phyloP scores from a whole-genome alignment of 805 yeast genomes.

The Zygoascus tannicola region DNA sequence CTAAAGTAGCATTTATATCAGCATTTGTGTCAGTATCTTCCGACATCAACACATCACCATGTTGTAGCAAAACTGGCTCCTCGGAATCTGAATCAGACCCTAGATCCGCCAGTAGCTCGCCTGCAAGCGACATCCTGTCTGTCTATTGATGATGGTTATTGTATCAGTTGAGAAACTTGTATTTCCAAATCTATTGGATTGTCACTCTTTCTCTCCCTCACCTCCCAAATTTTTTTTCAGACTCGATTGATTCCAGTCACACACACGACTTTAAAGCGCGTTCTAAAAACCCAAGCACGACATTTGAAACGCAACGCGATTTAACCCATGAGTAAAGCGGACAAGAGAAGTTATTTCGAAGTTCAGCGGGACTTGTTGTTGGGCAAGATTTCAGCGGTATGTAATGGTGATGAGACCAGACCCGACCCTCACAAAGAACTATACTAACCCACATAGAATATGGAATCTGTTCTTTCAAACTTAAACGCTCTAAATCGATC shows the following conservation, averaged over 20 bases:
- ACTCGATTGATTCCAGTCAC: too few relatives aligned
- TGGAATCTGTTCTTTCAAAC: constrained; percentile 58
- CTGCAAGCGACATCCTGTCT: constrained; percentile 28
- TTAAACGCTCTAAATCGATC: constrained; percentile 59
- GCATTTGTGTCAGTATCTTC: not conserved
- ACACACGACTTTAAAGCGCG: too few relatives aligned
- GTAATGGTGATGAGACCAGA: not conserved
- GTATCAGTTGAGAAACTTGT: not conserved
- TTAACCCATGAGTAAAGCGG: constrained; percentile 3
- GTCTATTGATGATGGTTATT: not conserved
- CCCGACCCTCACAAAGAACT: not conserved
- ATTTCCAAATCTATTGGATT: too few relatives aligned
- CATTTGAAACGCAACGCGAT: not conserved
- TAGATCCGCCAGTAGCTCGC: constrained; percentile 33
- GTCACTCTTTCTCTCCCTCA: too few relatives aligned
- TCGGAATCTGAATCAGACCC: constrained; percentile 22
- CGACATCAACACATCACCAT: constrained; percentile 5
- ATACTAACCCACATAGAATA: constrained; percentile 19
- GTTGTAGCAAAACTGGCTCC: constrained; percentile 8
- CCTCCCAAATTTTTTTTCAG: too few relatives aligned
- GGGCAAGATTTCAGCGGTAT: constrained; percentile 42
- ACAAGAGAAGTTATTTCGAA: constrained; percentile 37
- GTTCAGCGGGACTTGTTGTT: constrained; percentile 49
- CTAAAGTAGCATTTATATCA: not conserved
- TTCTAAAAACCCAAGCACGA: too few relatives aligned